Base-by-base conservation (phyloP, 352 stramenopile genomes). In the Phytophthora pisi region DNA sequence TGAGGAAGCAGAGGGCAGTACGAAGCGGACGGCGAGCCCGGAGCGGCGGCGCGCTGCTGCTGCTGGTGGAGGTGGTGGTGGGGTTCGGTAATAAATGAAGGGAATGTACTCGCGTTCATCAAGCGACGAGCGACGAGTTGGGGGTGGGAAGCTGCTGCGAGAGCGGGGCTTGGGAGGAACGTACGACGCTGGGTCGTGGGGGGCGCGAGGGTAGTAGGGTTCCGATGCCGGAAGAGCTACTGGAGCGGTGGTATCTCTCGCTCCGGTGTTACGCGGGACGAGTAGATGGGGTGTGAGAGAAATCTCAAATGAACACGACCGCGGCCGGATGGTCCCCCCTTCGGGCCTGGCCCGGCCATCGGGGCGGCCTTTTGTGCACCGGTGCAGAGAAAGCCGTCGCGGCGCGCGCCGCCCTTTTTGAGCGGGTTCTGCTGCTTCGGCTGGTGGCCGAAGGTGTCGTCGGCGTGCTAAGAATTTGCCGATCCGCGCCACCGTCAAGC, bases 201-300 rank as follows among this genome's bases (percentile, higher is more conserved):
- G 58, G 49, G 18, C 9, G 28, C 20, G 59, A 36, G 55, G 46
- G 67, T 73, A 77, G 69, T 81, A 78, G 74, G 70, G 76, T 81
- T 81, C 70, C 70, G 38, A 66, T 57, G 28, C 24, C 23, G 66
- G 66, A 78, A 81, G 70, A 81, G 74, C 74, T 81, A 78, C 71
- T 75, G 57, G 49, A 67, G 66, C 56, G 57, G 64, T 64, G 11
- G 56, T 81, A 75, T 81, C 74, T 81, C 60, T 78, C 70, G 67
- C 61, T 70, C 61, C 61, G 64, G 67, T 70, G 55, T 66, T 66
- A 77, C 60, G 57, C 66, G 59, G 62, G 51, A 76, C 67, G 63
- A 78, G 70, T 55, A 81, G 74, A 81, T 81, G 72, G 74, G 47
- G 70, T 61, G 65, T 50, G 60, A 66, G 70, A 78, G 64, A 78